A percentile compares a stretch with the other conserved stretches of the same genome.
Conservation (phyloP, 305 asterid genomes). For the Plantago coronopus region DNA sequence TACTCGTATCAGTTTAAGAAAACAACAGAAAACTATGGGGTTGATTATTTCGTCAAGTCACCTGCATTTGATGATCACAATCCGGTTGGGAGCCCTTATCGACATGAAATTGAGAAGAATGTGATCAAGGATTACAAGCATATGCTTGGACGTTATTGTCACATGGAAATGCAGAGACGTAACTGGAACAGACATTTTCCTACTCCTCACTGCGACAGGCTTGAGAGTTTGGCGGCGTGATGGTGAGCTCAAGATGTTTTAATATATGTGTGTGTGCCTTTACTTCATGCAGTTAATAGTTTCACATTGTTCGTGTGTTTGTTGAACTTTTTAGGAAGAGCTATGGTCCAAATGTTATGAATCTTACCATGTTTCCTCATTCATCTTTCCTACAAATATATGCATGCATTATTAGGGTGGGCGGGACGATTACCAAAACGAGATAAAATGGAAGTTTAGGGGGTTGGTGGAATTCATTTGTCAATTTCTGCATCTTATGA, state of each 20-base stretch:
- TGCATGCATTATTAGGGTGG: too few species aligned
- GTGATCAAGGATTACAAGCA: constrained; percentile 77
- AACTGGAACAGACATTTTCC: constrained; percentile 91
- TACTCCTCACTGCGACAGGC: constrained; percentile 76
- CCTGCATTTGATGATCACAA: constrained; percentile 62
- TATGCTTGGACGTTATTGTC: constrained; percentile 90
- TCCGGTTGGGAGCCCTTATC: constrained; percentile 61
- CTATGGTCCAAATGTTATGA: too few species aligned
- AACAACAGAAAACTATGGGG: constrained; percentile 62
- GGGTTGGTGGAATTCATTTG: too few species aligned
- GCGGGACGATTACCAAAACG: too few species aligned
- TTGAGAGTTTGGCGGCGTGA: constrained; percentile 62
- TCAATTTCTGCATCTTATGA: too few species aligned
- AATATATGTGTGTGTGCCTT: neutral
- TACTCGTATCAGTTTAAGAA: constrained; percentile 72
- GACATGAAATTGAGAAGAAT: constrained; percentile 55
- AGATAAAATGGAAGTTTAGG: too few species aligned
- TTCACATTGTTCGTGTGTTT: too few species aligned
- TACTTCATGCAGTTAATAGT: too few species aligned
- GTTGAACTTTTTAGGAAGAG: too few species aligned
- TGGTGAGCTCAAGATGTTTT: constrained; percentile 34
- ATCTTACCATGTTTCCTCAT: too few species aligned
- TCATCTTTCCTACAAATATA: too few species aligned
- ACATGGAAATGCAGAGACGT: constrained; percentile 92
- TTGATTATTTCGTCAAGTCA: constrained; percentile 72